These are phyloP conservation scores for Sanguinoderma infundibulare DNA, from an alignment of 1,284 basidiomycete genomes.

Conservation along the genomic window DNA sequence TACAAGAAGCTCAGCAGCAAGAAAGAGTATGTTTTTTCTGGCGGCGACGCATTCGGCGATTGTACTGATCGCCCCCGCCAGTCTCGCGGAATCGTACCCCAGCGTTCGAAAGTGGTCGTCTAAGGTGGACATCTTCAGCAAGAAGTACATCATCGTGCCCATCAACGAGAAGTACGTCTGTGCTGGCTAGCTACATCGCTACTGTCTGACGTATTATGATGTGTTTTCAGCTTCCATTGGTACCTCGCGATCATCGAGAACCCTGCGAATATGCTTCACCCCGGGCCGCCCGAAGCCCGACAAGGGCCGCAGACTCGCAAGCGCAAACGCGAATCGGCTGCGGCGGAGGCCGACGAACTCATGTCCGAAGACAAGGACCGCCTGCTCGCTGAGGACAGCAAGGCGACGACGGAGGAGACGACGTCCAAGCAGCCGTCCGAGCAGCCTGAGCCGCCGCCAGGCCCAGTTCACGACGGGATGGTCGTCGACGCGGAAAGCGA, in stretches of 20 bases:
- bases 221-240: slow-evolving; percentile 85
- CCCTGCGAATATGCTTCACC: slow-evolving; percentile 66
- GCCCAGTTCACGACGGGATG: slow-evolving; percentile 2
- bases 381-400: not conserved
- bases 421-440: not conserved
- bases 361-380: slow-evolving; percentile 6
- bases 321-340: slow-evolving; percentile 33
- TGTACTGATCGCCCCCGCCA: slow-evolving; percentile 31
- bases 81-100: slow-evolving; percentile 73
- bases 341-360: not conserved
- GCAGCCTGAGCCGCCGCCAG: slow-evolving; percentile 3
- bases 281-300: slow-evolving; percentile 40
- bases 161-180: slow-evolving; percentile 90
- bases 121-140: slow-evolving; percentile 85
- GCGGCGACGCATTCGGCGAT: slow-evolving; percentile 1
- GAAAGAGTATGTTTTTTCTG: slow-evolving; percentile 43
- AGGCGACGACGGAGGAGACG: not conserved
- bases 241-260: slow-evolving; percentile 94
- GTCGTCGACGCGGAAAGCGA: slow-evolving; percentile 22
- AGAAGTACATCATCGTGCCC: slow-evolving; percentile 92
- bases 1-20: slow-evolving; percentile 90
- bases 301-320: slow-evolving; percentile 35
- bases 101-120: slow-evolving; percentile 95
- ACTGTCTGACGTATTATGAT: not conserved
- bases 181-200: not conserved